Percentiles rank a stretch among this genome's conserved stretches.
These are phyloP conservation scores for Dinochytrium kinnereticum DNA, from an alignment of 371 early-diverging fungal species.

Conservation along the genomic window DNA sequence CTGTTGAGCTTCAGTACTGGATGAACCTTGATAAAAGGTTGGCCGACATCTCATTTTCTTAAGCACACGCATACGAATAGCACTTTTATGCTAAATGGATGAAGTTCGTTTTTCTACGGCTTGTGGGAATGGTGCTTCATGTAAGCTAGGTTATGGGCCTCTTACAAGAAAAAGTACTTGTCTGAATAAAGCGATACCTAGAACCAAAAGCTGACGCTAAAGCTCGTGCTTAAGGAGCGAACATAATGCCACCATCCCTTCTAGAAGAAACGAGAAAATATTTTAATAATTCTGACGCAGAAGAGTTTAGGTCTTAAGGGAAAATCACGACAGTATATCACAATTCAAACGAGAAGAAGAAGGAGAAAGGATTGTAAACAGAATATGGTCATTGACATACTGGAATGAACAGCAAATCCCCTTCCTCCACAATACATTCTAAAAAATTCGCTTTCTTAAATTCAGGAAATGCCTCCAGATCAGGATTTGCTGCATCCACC, in stretches of 20 bases:
- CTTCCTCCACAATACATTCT: constrained; percentile 75
- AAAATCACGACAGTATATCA: too few relatives aligned
- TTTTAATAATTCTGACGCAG: too few relatives aligned
- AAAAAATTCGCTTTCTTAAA: constrained; percentile 65
- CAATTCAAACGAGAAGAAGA: too few relatives aligned
- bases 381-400: too few relatives aligned
- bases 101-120: too few relatives aligned
- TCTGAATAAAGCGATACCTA: constrained; percentile 19
- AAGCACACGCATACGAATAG: not conserved
- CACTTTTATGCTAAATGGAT: too few relatives aligned
- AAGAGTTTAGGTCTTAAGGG: too few relatives aligned
- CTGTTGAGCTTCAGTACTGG: constrained; percentile 75
- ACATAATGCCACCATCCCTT: constrained; percentile 93
- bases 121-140: too few relatives aligned
- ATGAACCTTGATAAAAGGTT: constrained; percentile 57
- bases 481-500: constrained; percentile 71
- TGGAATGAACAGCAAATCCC: constrained; percentile 90
- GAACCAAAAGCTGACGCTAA: constrained; percentile 92
- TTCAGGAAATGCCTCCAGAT: constrained; percentile 55
- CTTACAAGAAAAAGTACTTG: too few relatives aligned
- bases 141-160: too few relatives aligned
- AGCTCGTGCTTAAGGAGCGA: constrained; percentile 74
- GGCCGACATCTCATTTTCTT: not conserved
- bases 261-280: constrained; percentile 50
- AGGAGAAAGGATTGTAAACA: too few relatives aligned